A percentile compares a stretch with the other conserved stretches of the same genome.
Evolutionary conservation across 2,329 filamentous ascomycete genomes (phyloP).

Genomic region (Cladosporium cucumerinum): DNA sequence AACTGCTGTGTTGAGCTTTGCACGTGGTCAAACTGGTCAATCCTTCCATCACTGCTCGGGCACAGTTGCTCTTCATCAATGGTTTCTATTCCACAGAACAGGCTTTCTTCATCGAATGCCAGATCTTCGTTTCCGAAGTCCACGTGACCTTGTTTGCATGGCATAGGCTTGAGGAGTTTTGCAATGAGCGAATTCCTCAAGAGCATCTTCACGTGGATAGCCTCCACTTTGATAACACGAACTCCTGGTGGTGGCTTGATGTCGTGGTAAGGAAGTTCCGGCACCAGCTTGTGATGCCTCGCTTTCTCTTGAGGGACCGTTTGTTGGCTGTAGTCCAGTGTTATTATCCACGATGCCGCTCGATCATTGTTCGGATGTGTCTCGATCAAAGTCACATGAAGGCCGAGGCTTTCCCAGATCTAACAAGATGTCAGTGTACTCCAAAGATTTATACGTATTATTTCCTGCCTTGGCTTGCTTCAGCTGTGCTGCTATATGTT

Average conservation of each 20-base stretch:
- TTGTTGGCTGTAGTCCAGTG: not conserved
- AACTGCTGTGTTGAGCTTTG: not conserved
- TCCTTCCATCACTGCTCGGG: not conserved
- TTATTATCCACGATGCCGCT: not conserved
- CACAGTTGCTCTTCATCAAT: not conserved
- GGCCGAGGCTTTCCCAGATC: slow-evolving; percentile 2
- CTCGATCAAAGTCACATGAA: not conserved
- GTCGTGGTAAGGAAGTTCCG: slow-evolving; percentile 3
- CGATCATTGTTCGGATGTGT: not conserved
- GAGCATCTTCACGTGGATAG: not conserved
- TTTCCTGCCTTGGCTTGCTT: slow-evolving; percentile 2
- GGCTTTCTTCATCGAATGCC: not conserved
- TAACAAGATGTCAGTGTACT: not conserved
- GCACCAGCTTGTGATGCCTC: not conserved
- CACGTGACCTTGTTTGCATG: not conserved
- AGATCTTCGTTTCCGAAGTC: not conserved
- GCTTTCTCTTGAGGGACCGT: not conserved
- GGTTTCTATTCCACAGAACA: not conserved
- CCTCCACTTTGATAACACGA: not conserved
- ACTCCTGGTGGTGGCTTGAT: slow-evolving; percentile 8
- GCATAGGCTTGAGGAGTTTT: not conserved
- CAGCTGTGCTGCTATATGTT: not conserved
- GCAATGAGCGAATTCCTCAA: not conserved
- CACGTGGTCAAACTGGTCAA: not conserved
- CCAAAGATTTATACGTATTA: not conserved